These are phyloP conservation scores for Cinchona pubescens DNA, from an alignment of 257 asterid species.

Conservation along the genomic window DNA sequence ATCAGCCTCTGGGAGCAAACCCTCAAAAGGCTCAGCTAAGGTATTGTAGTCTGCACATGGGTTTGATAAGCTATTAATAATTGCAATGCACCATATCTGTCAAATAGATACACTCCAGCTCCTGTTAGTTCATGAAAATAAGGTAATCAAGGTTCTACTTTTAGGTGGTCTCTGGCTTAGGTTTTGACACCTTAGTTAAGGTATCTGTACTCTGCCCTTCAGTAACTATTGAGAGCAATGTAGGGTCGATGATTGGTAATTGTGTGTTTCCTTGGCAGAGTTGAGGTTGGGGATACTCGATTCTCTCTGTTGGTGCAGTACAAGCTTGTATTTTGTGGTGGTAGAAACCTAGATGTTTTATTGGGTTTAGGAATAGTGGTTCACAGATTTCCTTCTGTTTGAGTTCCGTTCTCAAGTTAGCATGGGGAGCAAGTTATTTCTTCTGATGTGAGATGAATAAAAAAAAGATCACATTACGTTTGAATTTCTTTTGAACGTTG, in stretches of 20 bases:
- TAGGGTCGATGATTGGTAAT: background rate
- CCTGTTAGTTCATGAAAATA: background rate
- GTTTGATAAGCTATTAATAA: background rate
- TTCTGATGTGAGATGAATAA: background rate
- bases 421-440: background rate
- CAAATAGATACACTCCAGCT: background rate
- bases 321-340: background rate
- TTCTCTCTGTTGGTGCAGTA: background rate
- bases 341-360: too few relatives aligned
- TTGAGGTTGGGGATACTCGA: background rate
- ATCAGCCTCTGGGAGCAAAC: conserved; percentile 48
- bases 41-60: conserved; percentile 26
- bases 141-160: background rate
- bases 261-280: background rate
- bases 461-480: background rate
- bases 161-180: background rate
- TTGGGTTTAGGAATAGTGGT: background rate
- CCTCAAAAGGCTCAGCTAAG: conserved; percentile 65
- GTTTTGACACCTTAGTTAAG: background rate
- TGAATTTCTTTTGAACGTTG: background rate
- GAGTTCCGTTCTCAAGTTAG: background rate
- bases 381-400: background rate
- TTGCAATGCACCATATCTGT: background rate
- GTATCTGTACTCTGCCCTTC: background rate
- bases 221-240: background rate